Evolutionary conservation across 2,329 filamentous ascomycete species (phyloP), one percentile per base, ranked within the genome.

Genomic region (Fusarium equiseti): DNA sequence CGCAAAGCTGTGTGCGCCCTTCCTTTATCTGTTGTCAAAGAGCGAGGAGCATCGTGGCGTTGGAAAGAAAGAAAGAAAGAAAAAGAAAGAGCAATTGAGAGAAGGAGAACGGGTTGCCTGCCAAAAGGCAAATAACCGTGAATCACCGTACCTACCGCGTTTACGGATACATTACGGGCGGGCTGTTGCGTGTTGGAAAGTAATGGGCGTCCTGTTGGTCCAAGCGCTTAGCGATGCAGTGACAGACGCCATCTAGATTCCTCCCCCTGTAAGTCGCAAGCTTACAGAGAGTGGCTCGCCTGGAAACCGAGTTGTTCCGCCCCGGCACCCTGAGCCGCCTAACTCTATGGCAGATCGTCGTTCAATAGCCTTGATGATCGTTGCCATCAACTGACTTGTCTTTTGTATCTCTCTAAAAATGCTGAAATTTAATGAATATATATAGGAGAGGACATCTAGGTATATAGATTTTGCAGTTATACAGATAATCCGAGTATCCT

Each of bases 201-300:
- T 44, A 24, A 16, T 44, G 22, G 42, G 35, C 59, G 50, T 57
- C 51, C 68, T 53, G 74, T 75, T 75, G 73, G 73, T 49, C 63
- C 55, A 46, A 63, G 51, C 61, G 62, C 53, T 57, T 63, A 38
- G 50, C 40, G 52, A 48, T 52, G 55, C n/a, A 27, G 51, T 38
- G 44, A 38, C 38, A 57, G 40, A 49, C 49, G 45, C 43, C 52
- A 16, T 58, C 22, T 32, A 16, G 35, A 38, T 38, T 38, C 18
- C n/a, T 31, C 12, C 32, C 45, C 15, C 35, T 61, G 57, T 52
- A 52, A 52, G 9, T 31, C 22, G 32, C 44, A 27, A 29, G 38
- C 13, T 51, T 46, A 15, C 40, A 44, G 62, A 35, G 24, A 20
- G 45, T 43, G 32, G 22, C 22, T 63, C 29, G 24, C 43, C 44